Percentiles rank a stretch among this genome's conserved stretches.
phyloP scores from a whole-genome alignment of 805 yeast species.

The Candida koratica region DNA sequence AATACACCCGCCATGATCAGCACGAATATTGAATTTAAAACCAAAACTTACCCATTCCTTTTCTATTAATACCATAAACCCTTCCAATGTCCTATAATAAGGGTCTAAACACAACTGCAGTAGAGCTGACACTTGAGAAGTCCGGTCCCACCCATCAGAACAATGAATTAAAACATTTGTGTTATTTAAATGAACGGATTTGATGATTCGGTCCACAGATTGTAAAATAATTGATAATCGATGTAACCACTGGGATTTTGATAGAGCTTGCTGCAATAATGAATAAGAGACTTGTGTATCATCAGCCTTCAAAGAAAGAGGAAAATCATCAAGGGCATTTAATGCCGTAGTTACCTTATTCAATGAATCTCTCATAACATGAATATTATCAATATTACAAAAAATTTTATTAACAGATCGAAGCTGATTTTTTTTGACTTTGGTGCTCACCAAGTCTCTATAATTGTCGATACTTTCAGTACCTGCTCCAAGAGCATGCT shows the following conservation, averaged over 20 bases:
- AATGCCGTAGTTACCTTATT: constrained; percentile 58
- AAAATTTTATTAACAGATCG: constrained; percentile 58
- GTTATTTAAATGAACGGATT: constrained; percentile 76
- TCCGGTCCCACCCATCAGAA: constrained; percentile 98
- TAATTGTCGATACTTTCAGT: constrained; percentile 90
- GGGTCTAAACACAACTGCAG: constrained; percentile 89
- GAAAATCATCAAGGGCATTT: constrained; percentile 63
- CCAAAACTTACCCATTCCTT: constrained; percentile 97
- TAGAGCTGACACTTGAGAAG: constrained; percentile 82
- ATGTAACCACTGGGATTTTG: constrained; percentile 75
- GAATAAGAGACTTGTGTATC: constrained; percentile 19
- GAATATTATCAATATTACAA: constrained; percentile 91
- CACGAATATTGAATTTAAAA: constrained; percentile 79
- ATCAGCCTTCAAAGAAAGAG: constrained; percentile 19
- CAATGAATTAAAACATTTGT: constrained; percentile 88
- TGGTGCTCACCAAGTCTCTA: constrained; percentile 29
- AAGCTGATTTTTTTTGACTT: neutral
- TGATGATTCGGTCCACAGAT: constrained; percentile 72
- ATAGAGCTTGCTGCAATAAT: constrained; percentile 46
- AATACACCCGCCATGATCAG: constrained; percentile 63
- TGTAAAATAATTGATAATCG: constrained; percentile 64
- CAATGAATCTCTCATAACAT: constrained; percentile 86
- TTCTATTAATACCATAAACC: constrained; percentile 80
- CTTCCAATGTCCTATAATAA: constrained; percentile 79
- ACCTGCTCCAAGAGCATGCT: constrained; percentile 97